Percentiles rank a stretch among this genome's conserved stretches.
Evolutionary conservation across 176 grass and related monocot species (phyloP).

Genomic region (Juncus effusus): DNA sequence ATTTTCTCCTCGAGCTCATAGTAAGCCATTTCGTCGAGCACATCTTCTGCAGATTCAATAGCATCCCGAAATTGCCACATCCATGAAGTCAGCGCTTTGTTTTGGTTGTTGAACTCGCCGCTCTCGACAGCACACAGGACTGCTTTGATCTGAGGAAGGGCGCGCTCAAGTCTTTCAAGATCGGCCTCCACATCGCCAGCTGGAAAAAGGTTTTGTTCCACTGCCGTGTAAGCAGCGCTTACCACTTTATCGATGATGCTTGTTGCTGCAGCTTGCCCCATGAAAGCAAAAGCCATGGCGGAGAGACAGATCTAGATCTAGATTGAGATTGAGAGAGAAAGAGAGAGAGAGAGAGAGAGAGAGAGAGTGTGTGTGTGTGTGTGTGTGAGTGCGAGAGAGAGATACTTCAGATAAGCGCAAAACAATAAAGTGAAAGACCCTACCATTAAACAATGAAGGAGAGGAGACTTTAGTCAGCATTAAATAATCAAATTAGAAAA

Average conservation of each 20-base stretch:
- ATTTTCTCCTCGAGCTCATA: constrained; percentile 32
- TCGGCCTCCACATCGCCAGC: neutral
- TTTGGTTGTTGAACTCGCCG: constrained; percentile 8
- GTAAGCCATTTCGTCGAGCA: constrained; percentile 36
- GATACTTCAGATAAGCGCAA: no score
- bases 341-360: neutral
- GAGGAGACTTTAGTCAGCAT: no score
- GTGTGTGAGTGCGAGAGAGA: neutral
- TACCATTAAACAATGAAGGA: no score
- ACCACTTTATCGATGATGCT: constrained; percentile 26
- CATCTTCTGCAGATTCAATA: constrained; percentile 37
- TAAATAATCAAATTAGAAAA: no score
- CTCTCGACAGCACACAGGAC: constrained; percentile 19
- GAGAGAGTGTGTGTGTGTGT: neutral
- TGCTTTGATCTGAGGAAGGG: constrained; percentile 13
- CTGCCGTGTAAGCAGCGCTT: neutral
- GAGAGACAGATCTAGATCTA: neutral
- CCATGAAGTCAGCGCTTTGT: constrained; percentile 3
- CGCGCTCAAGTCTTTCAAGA: neutral
- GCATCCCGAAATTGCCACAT: constrained; percentile 37
- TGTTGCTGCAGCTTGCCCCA: constrained; percentile 8
- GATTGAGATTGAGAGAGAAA: neutral
- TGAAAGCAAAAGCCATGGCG: neutral
- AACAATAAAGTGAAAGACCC: no score
- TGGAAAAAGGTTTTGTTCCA: neutral